Percentiles rank a stretch among this genome's conserved stretches.
Conservation (phyloP, 1,284 basidiomycete genomes). For the Melampsora americana region DNA sequence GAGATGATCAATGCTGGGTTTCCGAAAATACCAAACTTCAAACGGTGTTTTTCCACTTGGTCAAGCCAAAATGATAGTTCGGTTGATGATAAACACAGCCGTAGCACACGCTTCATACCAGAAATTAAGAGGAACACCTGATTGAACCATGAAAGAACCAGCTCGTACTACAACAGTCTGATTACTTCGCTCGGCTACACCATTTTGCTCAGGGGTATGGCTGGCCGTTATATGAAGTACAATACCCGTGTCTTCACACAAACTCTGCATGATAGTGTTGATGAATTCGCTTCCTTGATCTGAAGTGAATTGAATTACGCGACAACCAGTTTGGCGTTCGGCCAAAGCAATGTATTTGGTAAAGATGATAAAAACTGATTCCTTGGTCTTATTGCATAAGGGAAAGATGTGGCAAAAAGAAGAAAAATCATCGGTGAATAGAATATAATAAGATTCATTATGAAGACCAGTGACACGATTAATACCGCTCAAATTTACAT, state of each 20-base stretch:
- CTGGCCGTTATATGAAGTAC: not conserved
- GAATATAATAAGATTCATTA: too few species aligned
- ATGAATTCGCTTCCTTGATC: constrained; percentile 18
- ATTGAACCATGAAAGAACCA: not conserved
- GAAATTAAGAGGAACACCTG: not conserved
- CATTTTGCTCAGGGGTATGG: constrained; percentile 18
- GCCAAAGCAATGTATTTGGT: not conserved
- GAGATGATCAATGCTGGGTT: not conserved
- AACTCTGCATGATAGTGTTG: not conserved
- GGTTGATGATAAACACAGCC: not conserved
- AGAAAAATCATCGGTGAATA: too few species aligned
- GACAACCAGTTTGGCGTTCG: not conserved
- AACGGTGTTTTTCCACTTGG: not conserved
- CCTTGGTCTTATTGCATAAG: not conserved
- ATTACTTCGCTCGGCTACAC: not conserved
- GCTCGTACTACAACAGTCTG: not conserved
- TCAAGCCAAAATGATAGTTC: not conserved
- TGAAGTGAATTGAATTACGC: not conserved
- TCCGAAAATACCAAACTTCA: not conserved
- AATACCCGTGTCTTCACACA: not conserved
- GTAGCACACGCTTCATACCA: not conserved
- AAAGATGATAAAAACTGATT: not conserved
- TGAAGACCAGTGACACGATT: too few species aligned
- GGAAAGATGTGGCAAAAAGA: too few species aligned
- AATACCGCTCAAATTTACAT: too few species aligned